Evolutionary conservation across 345 rosid genomes (phyloP).

Genomic region (Triadica sebifera): DNA sequence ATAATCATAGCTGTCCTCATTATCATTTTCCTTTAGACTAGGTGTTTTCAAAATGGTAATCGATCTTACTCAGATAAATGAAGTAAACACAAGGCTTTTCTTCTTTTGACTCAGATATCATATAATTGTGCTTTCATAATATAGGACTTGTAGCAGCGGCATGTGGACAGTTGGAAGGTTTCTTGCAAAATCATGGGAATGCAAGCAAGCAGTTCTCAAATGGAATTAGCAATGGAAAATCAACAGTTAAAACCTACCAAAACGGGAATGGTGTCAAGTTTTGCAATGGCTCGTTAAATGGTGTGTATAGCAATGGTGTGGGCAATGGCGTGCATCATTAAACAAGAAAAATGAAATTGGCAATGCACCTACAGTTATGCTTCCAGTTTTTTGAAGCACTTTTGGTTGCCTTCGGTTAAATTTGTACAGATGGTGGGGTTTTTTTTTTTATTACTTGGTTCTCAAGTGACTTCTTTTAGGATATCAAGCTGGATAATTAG

Average conservation of each 20-base stretch:
- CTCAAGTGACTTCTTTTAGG: constrained; percentile 15
- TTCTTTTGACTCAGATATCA: background rate
- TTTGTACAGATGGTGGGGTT: constrained; percentile 37
- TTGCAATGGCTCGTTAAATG: constrained; percentile 38
- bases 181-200: constrained; percentile 35
- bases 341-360: background rate
- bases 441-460: constrained; percentile 10
- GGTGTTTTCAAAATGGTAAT: background rate
- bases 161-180: constrained; percentile 53
- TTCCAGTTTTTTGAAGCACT: constrained; percentile 15
- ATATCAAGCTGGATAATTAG: constrained; percentile 15
- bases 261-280: constrained; percentile 41
- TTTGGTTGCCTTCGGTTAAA: constrained; percentile 22
- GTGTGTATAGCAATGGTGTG: constrained; percentile 58
- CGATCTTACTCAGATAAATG: background rate
- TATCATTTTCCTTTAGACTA: background rate
- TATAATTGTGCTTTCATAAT: background rate
- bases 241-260: constrained; percentile 37
- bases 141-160: constrained; percentile 75
- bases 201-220: constrained; percentile 34
- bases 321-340: constrained; percentile 28
- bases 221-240: constrained; percentile 44
- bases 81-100: background rate
- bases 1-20: background rate
- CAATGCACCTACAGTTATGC: constrained; percentile 12